Base-by-base conservation (phyloP, 1,139 yeast species). In the Kurtzmaniella quercitrusa region DNA sequence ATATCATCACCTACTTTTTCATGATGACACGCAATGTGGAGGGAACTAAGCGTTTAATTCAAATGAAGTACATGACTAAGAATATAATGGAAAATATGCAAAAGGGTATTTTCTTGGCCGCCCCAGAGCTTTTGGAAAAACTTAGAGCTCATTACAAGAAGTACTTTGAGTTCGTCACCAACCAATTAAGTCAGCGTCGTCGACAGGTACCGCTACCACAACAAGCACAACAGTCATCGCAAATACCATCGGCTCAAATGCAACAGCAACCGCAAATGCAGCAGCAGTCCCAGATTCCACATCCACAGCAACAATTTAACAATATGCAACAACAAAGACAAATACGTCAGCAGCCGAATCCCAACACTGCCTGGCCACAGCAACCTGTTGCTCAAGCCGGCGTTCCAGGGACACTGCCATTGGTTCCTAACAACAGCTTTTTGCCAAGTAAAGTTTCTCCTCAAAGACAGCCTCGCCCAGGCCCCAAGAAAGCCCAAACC, bases 51-150 rank as follows among this genome's bases (percentile, higher is more conserved):
- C 76, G 87, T 49, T 74, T 88, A 48, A 72, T 88, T 47, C 93
- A 86, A 58, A 80, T 87, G 74, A 83, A 88, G 60, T 74, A 80
- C 48, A 84, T 88, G 84, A 80, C 88, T 37, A 83, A 81, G 54
- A 84, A 83, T 57, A 85, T 88, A 47, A 66, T 83, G 56, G 94
- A 87, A 42, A 80, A 78, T 50, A 63, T 84, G 59, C 74, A 79
- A 54, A 68, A 80, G 60, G 81, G 86, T 33, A 61, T 76, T 44
- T 82, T 76, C 61, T 69, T 84, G 60, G 82, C 93, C 11, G 74
- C 78, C 4, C 85, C 86, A 6, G 88, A 80, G 44, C 71, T 87
- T 39, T 68, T 87, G 40, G 87, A 80, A 41, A 84, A 83, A 59
- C 76, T 88, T 43, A 78, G 82, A 47, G 67, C 74, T 40, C 95